Conservation (phyloP, 2,329 filamentous ascomycete genomes). For the Aspergillus brunneoviolaceus region DNA sequence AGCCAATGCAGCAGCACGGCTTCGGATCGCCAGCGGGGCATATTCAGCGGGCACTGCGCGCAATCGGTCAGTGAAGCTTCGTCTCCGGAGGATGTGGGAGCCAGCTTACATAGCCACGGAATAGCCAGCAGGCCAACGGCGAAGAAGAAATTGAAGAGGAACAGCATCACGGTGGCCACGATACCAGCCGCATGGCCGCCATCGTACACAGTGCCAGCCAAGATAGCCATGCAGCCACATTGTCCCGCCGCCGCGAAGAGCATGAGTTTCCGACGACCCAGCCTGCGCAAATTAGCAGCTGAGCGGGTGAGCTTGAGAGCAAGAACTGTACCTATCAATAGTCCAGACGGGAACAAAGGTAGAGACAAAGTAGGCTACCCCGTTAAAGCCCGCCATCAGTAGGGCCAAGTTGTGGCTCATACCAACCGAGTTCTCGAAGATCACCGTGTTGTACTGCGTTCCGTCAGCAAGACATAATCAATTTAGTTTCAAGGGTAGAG, state of each 20-base stretch:
- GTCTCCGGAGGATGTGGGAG: conserved; percentile 23
- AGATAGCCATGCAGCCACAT: conserved; percentile 49
- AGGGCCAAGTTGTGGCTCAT: conserved; percentile 40
- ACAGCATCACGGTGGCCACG: conserved; percentile 52
- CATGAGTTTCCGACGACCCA: conserved; percentile 60
- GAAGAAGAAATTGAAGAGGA: conserved; percentile 57
- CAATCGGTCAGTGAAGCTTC: not conserved
- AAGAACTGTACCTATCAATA: conserved; percentile 31
- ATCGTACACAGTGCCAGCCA: conserved; percentile 47
- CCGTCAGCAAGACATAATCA: not conserved
- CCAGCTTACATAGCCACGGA: conserved; percentile 38
- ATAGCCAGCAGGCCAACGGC: conserved; percentile 49
- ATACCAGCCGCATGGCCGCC: conserved; percentile 41
- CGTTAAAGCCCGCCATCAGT: conserved; percentile 42
- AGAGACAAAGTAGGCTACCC: conserved; percentile 43
- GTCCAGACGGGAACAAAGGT: conserved; percentile 40
- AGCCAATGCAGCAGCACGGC: conserved; percentile 50
- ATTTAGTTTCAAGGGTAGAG: too few species aligned
- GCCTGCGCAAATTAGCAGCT: conserved; percentile 13
- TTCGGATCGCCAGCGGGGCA: conserved; percentile 48
- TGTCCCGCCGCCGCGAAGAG: conserved; percentile 57
- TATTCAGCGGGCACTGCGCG: conserved; percentile 46
- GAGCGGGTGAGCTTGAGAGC: not conserved
- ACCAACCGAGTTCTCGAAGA: conserved; percentile 48
- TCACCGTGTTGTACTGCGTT: conserved; percentile 39